Percentiles rank a stretch among this genome's conserved stretches.
Conservation (phyloP, 306 rosid genomes). For the Cucurbita ficifolia region DNA sequence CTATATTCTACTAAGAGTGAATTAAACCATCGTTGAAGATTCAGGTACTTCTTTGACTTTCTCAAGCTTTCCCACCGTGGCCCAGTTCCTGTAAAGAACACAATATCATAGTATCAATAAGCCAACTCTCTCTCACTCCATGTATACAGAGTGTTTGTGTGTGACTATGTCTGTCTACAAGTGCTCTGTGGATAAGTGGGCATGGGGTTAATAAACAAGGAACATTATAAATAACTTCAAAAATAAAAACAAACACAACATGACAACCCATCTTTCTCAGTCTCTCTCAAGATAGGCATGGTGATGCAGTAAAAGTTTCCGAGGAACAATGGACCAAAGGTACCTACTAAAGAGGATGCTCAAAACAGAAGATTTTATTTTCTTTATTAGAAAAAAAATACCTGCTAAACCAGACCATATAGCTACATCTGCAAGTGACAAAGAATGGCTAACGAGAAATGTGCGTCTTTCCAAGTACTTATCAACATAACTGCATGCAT, state of each 20-base stretch:
- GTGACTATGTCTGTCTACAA: neutral
- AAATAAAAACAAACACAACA: neutral
- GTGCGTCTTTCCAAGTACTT: conserved; percentile 44
- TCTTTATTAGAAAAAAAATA: conserved; percentile 8
- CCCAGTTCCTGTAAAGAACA: conserved; percentile 44
- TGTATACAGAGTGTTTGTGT: neutral
- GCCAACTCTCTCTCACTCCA: neutral
- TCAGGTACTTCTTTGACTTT: conserved; percentile 68
- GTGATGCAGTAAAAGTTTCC: neutral
- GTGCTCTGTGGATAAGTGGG: neutral
- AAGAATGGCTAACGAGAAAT: conserved; percentile 38
- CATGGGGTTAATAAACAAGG: neutral
- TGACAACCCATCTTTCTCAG: neutral
- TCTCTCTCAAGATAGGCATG: neutral
- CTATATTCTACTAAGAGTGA: conserved; percentile 40
- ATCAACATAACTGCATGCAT: conserved; percentile 58
- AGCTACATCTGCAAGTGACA: conserved; percentile 76
- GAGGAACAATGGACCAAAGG: neutral
- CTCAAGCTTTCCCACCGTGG: conserved; percentile 92
- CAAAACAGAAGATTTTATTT: neutral
- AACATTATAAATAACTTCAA: neutral
- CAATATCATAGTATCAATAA: neutral
- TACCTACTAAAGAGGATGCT: neutral
- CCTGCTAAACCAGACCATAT: conserved; percentile 88
- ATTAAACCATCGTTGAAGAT: conserved; percentile 74